Base-by-base conservation (phyloP, 805 yeast species). In the Suhomyces sp. region DNA sequence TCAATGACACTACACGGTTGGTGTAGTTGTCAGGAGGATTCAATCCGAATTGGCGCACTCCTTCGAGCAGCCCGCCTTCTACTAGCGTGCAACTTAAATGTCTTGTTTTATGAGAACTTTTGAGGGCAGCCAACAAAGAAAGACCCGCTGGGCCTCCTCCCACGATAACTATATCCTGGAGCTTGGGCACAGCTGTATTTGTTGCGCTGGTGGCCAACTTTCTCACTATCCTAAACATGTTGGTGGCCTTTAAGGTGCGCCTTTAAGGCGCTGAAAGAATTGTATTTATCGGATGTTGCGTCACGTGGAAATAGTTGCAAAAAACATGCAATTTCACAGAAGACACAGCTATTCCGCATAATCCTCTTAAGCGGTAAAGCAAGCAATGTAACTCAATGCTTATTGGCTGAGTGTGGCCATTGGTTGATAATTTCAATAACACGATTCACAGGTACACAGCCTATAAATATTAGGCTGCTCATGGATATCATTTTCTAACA, bases 141-240 rank as follows among this genome's bases (percentile, higher is more conserved):
- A 94, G 72, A 0, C 99, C 99, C 0, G 98, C 98, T 1, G 98
- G 97, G 0, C 99, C 99, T 6, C 96, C 98, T 35, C 99, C 99
- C 35, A 94, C 87, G 49, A 94, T 87, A 6, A 89, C 85, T 19
- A 94, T 81, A 67, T 93, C 97, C 25, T 67, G 75, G 20, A 57
- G 51, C 39, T 47, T 53, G 17, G 50, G 37, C 10, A 22, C 39
- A n/a, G 45, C 39, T 1, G 48, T 8, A 29, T 17, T 24, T 12
- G 20, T 7, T 10, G 52, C 52, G 19, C 44, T 33, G 29, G 53
- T 47, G 19, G 53, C 53, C 48, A 49, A 49, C 31, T 46, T 41
- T 43, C 51, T 49, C 7, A 49, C 31, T 37, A 43, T n/a, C 25
- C 44, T 40, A 25, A 49, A 41, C 51, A 49, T 49, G 20, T 37